These are phyloP conservation scores for Eragrostis curvula DNA, from an alignment of 176 grass and related monocot genomes.

Conservation along the genomic window DNA sequence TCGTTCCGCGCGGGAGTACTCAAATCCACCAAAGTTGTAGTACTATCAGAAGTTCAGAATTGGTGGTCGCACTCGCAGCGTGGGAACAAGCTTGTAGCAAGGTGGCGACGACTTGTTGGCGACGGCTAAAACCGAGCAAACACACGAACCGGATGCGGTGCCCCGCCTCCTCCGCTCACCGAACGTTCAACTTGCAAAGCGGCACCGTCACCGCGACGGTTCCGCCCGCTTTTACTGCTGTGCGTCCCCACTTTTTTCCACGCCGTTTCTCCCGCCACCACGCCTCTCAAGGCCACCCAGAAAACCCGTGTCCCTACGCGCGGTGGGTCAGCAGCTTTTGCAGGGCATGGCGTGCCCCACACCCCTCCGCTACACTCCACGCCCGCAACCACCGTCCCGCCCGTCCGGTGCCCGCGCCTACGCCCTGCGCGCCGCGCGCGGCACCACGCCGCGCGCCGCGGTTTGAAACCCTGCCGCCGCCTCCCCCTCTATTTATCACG, in stretches of 20 bases:
- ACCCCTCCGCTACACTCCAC: background rate
- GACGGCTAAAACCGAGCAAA: no score
- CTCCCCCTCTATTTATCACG: conserved; percentile 32
- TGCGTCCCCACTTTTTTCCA: background rate
- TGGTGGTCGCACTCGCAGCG: no score
- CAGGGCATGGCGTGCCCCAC: conserved; percentile 34
- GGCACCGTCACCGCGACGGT: background rate
- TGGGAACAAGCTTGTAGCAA: no score
- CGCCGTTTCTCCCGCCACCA: background rate
- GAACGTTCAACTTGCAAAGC: background rate
- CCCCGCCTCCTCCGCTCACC: no score
- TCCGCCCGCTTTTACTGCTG: background rate
- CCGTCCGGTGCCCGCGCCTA: background rate
- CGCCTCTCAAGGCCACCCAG: conserved; percentile 40
- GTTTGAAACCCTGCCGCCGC: conserved; percentile 43
- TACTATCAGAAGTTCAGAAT: no score
- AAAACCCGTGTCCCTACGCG: conserved; percentile 47
- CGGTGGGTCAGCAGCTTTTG: conserved; percentile 7
- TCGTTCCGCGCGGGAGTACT: no score
- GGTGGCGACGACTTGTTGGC: no score
- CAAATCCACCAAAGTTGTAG: no score
- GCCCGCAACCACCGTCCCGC: background rate
- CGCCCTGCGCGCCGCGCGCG: background rate
- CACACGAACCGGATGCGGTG: no score
- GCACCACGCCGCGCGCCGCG: conserved; percentile 22